Evolutionary conservation across 495 filamentous ascomycete genomes (phyloP), one percentile per base, ranked within the genome.

Genomic region (Penicillium diatomitis): DNA sequence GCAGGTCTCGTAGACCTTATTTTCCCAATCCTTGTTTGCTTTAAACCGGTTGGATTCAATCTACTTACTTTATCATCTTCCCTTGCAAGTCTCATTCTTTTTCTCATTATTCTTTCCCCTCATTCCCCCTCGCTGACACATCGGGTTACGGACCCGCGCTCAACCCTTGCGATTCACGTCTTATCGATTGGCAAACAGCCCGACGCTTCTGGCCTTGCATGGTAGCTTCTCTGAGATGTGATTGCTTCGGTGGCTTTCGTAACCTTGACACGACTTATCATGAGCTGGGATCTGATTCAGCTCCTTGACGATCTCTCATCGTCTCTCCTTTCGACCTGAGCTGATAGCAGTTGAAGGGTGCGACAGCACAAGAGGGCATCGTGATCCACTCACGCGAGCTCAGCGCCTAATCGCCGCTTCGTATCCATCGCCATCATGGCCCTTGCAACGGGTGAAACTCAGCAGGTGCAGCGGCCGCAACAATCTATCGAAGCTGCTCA

Each of bases 251-350:
- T 20, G 20, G 20, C 50, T 37, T 56, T 51, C 52, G 55, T 46
- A 46, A 48, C 49, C 38, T 46, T 51, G 44, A 51, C 49, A 45
- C 48, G 46, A 57, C 60, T 62, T 68, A 69, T 65, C 60, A 71
- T 71, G 68, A 54, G 57, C 60, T 55, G 58, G 60, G 54, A 54
- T 53, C 58, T 58, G 54, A 53, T 52, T 49, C 54, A 55, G 55
- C 50, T 54, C 50, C 47, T 44, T 58, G 62, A 66, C 64, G 68
- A 68, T 52, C 46, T 57, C 68, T 66, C 66, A 65, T 56, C 55
- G 55, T 41, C 38, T 31, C 49, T 48, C 38, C 44, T 49, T 20
- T 60, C 51, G 35, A 57, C 43, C 43, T 57, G 39, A 55, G 28
- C 32, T 36, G 30, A 46, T 31, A 20, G 44, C 29, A 38, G 34